These are phyloP conservation scores for Albizia julibrissin DNA, from an alignment of 306 rosid species.

Conservation along the genomic window DNA sequence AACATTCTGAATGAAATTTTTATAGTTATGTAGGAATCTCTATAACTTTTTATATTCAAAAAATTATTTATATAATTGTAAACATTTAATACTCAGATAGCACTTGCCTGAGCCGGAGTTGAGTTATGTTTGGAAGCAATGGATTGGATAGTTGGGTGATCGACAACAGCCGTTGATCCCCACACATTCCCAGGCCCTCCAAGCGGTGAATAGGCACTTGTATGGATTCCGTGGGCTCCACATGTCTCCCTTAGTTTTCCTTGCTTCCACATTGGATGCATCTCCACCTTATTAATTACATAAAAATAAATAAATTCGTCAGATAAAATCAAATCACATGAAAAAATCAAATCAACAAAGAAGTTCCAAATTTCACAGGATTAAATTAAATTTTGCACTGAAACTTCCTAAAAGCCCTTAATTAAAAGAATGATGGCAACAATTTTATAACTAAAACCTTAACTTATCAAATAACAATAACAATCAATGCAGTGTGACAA, in stretches of 20 bases:
- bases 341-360: no score
- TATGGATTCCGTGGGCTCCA: slow-evolving; percentile 65
- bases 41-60: neutral
- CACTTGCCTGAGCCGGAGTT: slow-evolving; percentile 73
- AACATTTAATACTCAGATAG: neutral
- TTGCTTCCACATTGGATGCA: slow-evolving; percentile 83
- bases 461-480: no score
- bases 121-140: slow-evolving; percentile 66
- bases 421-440: neutral
- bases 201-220: slow-evolving; percentile 89
- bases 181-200: slow-evolving; percentile 92
- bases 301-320: neutral
- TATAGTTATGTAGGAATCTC: no score
- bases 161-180: slow-evolving; percentile 82
- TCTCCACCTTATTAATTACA: neutral
- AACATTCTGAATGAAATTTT: neutral
- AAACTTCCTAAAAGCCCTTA: no score
- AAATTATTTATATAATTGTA: neutral
- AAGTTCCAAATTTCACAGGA: no score
- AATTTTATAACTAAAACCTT: no score
- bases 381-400: no score
- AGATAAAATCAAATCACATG: neutral
- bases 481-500: no score
- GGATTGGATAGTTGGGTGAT: slow-evolving; percentile 58
- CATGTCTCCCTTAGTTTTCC: slow-evolving; percentile 58